Evolutionary conservation across 495 filamentous ascomycete species (phyloP).

Genomic region (Penicillium cinerascens): DNA sequence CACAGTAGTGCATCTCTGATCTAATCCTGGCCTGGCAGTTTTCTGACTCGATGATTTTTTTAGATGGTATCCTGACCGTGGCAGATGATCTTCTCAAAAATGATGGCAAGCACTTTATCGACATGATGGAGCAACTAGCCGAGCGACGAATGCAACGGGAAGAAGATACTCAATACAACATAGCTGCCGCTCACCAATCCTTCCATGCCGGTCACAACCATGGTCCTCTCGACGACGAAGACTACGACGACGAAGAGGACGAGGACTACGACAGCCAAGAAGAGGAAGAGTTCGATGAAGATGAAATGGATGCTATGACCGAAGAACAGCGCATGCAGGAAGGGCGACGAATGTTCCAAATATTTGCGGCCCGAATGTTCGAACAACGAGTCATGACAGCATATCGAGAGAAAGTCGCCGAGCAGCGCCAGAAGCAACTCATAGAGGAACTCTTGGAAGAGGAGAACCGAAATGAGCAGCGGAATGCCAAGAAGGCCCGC

Average conservation of each 20-base stretch:
- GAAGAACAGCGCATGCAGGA: constrained; percentile 99
- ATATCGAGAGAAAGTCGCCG: constrained; percentile 92
- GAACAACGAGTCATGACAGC: constrained; percentile 96
- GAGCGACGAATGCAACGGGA: constrained; percentile 96
- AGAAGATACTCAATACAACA: constrained; percentile 76
- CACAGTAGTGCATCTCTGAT: constrained; percentile 11
- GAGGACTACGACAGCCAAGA: constrained; percentile 86
- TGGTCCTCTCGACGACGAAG: constrained; percentile 67
- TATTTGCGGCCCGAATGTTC: constrained; percentile 99
- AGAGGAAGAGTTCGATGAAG: constrained; percentile 80
- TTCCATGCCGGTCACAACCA: constrained; percentile 62
- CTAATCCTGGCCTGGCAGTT: constrained; percentile 19
- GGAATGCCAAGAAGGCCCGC: constrained; percentile 87
- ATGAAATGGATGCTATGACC: constrained; percentile 92
- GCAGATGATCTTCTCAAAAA: constrained; percentile 98
- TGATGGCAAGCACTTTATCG: constrained; percentile 99
- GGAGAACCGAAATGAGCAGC: constrained; percentile 64
- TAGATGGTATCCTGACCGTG: constrained; percentile 97
- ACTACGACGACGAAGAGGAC: constrained; percentile 76
- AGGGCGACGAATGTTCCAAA: constrained; percentile 98
- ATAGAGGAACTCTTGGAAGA: constrained; percentile 91
- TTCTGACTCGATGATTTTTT: constrained; percentile 28
- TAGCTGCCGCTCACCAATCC: constrained; percentile 55
- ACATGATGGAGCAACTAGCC: constrained; percentile 99
- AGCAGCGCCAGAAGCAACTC: constrained; percentile 86